Evolutionary conservation across 2,329 filamentous ascomycete genomes (phyloP), one percentile per base, ranked within the genome.

Genomic region (Penicillium sp.): DNA sequence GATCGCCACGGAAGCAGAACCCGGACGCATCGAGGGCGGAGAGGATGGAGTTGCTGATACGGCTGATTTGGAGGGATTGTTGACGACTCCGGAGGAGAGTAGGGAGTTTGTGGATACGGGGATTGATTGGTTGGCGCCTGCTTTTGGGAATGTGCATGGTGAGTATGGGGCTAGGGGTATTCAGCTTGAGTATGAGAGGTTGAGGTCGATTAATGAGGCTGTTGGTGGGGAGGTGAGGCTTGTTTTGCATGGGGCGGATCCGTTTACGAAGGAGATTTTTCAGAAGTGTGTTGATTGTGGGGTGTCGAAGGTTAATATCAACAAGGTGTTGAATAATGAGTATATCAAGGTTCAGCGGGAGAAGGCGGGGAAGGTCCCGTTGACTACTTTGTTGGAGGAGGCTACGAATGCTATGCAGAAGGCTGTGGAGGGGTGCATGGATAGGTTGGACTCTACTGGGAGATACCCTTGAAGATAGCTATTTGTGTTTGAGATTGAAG

Each of bases 121-220:
- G 0, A 86, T 89, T 61, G 83, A 89, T 60, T 85, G 84, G 72
- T 72, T 90, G 12, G 87, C 87, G 2, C 87, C 86, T 0, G 84
- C 84, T 0, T 88, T 89, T 70, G 86, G 86, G 3, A 89, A 89
- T 60, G 82, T 89, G 39, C 86, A 89, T 68, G 86, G 86, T 5
- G 81, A 83, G 58, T 89, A 89, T 67, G 85, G 85, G 0, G 78
- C 81, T 0, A 70, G 80, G 13, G 86, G 85, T 0, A 81, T 83
- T 23, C 74, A 78, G 64, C 67, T 86, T 15, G 83, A 87, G 60
- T 85, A 81, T 64, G 79, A 77, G 18, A 68, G 78, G 50, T 63
- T 82, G 49, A 63, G 69, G 35, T 66, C 67, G 4, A 79, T 83
- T 47, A 71, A 77, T 46, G 68, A 74, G 43, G 69, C 74, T 43